Conservation (phyloP, 805 yeast species). For the Kregervanrija delftensis region DNA sequence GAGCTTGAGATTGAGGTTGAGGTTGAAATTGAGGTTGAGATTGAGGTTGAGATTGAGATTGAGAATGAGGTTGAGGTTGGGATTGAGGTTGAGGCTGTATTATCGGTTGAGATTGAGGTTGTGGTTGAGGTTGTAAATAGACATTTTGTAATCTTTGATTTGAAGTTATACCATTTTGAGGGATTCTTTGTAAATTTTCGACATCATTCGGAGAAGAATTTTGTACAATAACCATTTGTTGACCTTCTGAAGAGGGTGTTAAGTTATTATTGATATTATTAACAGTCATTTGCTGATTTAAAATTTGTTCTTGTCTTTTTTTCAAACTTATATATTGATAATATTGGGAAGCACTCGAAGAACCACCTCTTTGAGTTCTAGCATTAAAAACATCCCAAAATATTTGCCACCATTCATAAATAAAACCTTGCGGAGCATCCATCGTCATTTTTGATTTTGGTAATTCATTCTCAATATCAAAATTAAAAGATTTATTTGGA, state of each 20-base stretch:
- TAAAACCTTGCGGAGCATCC: constrained; percentile 83
- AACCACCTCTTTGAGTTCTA: constrained; percentile 58
- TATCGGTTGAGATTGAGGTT: constrained; percentile 1
- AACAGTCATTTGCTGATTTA: constrained; percentile 20
- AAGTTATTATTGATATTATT: too few relatives aligned
- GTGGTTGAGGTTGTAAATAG: neutral
- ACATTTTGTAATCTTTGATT: too few relatives aligned
- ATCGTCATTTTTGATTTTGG: constrained; percentile 49
- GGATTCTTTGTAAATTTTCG: too few relatives aligned
- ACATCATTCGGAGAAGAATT: too few relatives aligned
- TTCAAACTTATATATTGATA: constrained; percentile 54
- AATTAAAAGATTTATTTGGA: neutral
- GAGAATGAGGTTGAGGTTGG: constrained; percentile 1
- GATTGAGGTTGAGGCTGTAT: constrained; percentile 4
- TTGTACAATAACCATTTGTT: constrained; percentile 8
- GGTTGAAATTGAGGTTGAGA: constrained; percentile 6
- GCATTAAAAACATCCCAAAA: constrained; percentile 93
- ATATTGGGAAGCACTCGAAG: constrained; percentile 62
- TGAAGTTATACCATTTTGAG: too few relatives aligned
- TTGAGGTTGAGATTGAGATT: constrained; percentile 10
- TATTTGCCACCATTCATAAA: constrained; percentile 94
- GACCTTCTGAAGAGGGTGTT: constrained; percentile 1
- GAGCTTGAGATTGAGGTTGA: constrained; percentile 2
- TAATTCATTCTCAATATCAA: constrained; percentile 25
- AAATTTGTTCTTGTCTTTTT: constrained; percentile 51